Base-by-base conservation (phyloP, 1,284 basidiomycete species). In the Melampsora abietis-canadensis region DNA sequence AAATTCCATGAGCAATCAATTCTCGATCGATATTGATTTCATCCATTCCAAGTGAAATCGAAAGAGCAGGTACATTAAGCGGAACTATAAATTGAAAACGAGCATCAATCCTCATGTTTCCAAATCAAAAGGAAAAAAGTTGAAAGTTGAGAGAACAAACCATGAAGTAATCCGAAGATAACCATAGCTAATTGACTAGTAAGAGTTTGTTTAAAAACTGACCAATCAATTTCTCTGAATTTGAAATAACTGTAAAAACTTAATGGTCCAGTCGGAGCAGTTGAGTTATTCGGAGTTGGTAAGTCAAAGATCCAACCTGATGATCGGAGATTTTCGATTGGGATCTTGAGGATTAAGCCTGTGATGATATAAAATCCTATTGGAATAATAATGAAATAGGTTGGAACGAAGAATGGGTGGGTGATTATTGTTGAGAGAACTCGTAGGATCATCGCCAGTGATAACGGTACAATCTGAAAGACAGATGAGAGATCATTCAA, bases 11-110 rank as follows among this genome's bases (percentile, higher is more conserved):
- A 0, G 88, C 93, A 54, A 96, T 87, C 0, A 98, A 88, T 81
- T 98, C 95, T 76, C 90, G 89, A 81, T 98, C 90, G 1, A 94
- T 94, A 79, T 97, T 89, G 75, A 97, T 88, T 70, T 98, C 86
- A 81, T 87, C 94, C 80, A 92, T 89, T 78, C 90, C 87, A 48
- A 98, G 84, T 10, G 92, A 94, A n/a, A 98, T 91, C 86, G 93
- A 90, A 12, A 98, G 85, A 6, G 94, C 93, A 2, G 95, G 95
- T 2, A 97, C 83, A 62, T 82, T 82, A 62, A 82, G 79, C 14
- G 81, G 81, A 12, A 70, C 68, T 70, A 31, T 27, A n/a, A n/a
- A 30, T 15, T 24, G 2, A 30, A 37, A 6, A 8, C 46, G 51
- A 47, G 14, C 3, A 31, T 19, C 30, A 54, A 8, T 19, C 40